A percentile compares a stretch with the other conserved stretches of the same genome.
Evolutionary conservation across 139 green algal genomes (phyloP).

Genomic region (Haematococcus sp.): DNA sequence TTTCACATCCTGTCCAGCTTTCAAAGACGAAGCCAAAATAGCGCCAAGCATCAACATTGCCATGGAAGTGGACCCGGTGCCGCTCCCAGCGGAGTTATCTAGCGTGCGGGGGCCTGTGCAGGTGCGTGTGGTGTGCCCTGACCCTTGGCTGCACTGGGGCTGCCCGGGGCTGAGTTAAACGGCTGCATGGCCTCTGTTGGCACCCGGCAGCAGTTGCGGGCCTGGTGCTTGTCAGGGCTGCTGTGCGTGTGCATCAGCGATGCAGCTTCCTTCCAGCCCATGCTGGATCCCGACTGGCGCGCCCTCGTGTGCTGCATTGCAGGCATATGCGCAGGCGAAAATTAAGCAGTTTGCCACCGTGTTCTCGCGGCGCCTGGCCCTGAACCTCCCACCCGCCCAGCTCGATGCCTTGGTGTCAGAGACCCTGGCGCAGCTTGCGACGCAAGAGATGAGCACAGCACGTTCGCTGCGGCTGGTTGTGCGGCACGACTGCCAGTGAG

Average conservation of each 20-base stretch:
- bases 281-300: no score
- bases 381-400: slow-evolving; percentile 21
- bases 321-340: slow-evolving; percentile 39
- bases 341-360: slow-evolving; percentile 40
- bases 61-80: neutral
- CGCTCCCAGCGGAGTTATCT: neutral
- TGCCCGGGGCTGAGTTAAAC: neutral
- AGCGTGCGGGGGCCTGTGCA: neutral
- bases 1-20: no score
- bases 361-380: slow-evolving; percentile 18
- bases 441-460: slow-evolving; percentile 24
- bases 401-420: slow-evolving; percentile 24
- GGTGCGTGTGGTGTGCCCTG: slow-evolving; percentile 3
- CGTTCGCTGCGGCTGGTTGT: slow-evolving; percentile 47
- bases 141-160: neutral
- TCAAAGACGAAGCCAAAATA: neutral
- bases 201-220: no score
- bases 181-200: no score
- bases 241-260: neutral
- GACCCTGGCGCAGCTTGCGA: slow-evolving; percentile 7
- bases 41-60: neutral
- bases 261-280: no score
- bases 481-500: slow-evolving; percentile 62
- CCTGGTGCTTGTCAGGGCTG: neutral
- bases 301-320: no score